Base-by-base conservation (phyloP, 2,329 filamentous ascomycete genomes). In the Botrytis paeoniae region DNA sequence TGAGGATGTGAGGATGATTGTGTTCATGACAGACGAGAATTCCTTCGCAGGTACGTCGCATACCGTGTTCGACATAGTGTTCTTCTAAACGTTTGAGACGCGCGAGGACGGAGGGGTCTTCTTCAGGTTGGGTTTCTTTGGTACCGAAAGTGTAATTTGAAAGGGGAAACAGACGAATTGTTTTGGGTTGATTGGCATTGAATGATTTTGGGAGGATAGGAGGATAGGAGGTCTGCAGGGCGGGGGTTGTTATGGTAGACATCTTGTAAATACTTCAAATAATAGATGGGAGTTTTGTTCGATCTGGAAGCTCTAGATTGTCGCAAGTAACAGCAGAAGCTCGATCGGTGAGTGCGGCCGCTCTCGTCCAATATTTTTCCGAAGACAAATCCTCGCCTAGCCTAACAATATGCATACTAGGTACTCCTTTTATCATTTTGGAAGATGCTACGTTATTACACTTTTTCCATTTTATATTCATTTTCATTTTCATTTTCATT, bases 81-180 rank as follows among this genome's bases (percentile, higher is more conserved):
- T 98, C 95, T 82, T 98, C 94, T n/a, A 99, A 88, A 14, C 96
- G 91, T 85, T 95, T 95, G 77, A 99, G 86, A 3, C 96, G 92
- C 73, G 96, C 95, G 73, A 97, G 89, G 3, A 99, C 96, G 0
- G 94, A 98, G 0, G 95, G 95, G 80, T 99, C 96, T 83, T 99
- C 96, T 83, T 99, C 96, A 3, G 95, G 96, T 82, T 99, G 96
- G 35, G 93, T 97, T 85, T 98, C 96, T 84, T 99, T 99, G 75
- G 97, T 97, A 75, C 95, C 95, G 80, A 99, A 98, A 37, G 96
- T 98, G 86, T 99, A 99, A 87, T 98, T 99, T 78, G 94, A 97
- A 66, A 99, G 89, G 48, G 96, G 96, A 81, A 95, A 98, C 39
- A 99, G 89, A 70, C 93, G 93, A 80, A 99, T 95, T 3, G 94